Evolutionary conservation across 352 stramenopile species (phyloP), one percentile per base, ranked within the genome.

Genomic region (Thraustochytrium sp.): DNA sequence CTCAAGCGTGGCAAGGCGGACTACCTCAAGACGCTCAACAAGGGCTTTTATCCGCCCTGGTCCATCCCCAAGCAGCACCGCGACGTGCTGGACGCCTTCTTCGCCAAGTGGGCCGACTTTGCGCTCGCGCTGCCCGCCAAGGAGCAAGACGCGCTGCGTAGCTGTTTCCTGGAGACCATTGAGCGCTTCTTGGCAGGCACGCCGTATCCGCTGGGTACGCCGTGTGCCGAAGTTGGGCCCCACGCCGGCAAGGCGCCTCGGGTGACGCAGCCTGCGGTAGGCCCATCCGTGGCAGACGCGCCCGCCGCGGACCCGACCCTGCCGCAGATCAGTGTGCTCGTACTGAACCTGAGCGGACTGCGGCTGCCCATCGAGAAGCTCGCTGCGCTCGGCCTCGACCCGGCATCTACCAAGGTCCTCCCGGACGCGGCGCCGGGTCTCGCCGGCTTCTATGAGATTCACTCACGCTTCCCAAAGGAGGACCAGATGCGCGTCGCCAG

Each of bases 11-110:
- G 68, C 37, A 80, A 80, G 42, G 68, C 26, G 4, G 68, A 80
- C 4, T 80, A 72, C 53, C 51, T 80, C 8, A 68, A 63, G 2
- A 63, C 46, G 2, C 51, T 80, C 1, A 61, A 48, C 16, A 80
- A 80, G 68, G 68, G 68, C 1, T 80, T 80, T 26, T 80, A 80
- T 34, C 68, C 68, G 42, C 68, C 68, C 9, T 80, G 68, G 68
- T 36, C 18, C 34, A 80, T 80, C 31, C 68, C 68, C 13, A 44
- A 80, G 38, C 1, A 42, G 26, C 68, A 80, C 42, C 36, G 42
- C 18, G 68, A 72, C 3, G 51, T 44, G 3, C 51, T 80, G 0
- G 31, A 80, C 51, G 40, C 3, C 1, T 80, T 80, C 51, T 80
- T 80, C 13, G 5, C 36, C 29, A 46, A 53, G 31, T 80, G 68